A percentile compares a stretch with the other conserved stretches of the same genome.
These are phyloP conservation scores for Cardamine resedifolia DNA, from an alignment of 345 rosid genomes.

Conservation along the genomic window DNA sequence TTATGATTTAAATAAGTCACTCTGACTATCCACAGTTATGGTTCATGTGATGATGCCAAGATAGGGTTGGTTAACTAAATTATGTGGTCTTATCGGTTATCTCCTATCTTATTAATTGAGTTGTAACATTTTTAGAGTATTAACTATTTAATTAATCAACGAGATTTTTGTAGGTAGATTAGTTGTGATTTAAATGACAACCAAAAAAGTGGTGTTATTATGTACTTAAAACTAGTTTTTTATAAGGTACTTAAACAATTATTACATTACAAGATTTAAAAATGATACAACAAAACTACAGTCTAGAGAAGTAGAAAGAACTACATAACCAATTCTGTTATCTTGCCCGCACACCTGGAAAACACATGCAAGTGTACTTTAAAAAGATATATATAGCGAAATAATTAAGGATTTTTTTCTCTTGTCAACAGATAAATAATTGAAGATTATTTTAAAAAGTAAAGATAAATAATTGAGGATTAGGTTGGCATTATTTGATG, in stretches of 20 bases:
- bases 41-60: constrained; percentile 25
- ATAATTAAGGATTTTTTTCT: constrained; percentile 13
- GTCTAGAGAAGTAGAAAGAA: neutral
- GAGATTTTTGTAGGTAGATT: constrained; percentile 22
- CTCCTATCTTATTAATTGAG: neutral
- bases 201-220: constrained; percentile 17
- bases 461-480: constrained; percentile 21
- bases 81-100: constrained; percentile 19
- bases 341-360: constrained; percentile 33
- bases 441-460: constrained; percentile 1
- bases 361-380: constrained; percentile 40
- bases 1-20: neutral
- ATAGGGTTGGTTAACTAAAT: constrained; percentile 24
- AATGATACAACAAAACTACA: neutral
- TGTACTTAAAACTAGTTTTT: neutral
- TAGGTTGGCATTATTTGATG: constrained; percentile 33
- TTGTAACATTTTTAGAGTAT: neutral
- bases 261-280: neutral
- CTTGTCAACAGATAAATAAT: constrained; percentile 17
- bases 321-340: neutral
- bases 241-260: no score
- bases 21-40: constrained; percentile 5
- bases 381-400: neutral
- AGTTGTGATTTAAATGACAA: constrained; percentile 22
- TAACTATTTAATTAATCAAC: neutral